Evolutionary conservation across 1,284 basidiomycete genomes (phyloP).

Genomic region (Waitea zeae): DNA sequence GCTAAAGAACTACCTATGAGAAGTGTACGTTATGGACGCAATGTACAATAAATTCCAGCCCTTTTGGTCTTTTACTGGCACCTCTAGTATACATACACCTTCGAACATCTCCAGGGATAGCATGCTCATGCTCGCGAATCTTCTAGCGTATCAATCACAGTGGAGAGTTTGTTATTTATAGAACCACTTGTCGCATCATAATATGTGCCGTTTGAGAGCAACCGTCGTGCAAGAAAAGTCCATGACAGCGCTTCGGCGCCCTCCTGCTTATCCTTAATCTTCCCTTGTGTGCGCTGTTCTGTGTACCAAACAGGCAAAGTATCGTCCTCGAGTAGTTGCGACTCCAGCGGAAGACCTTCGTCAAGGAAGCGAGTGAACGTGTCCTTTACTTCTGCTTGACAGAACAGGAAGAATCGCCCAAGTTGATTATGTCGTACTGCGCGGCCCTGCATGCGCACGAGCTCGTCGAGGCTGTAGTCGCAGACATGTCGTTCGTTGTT

Average conservation of each 20-base stretch:
- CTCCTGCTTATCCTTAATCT: conserved; percentile 42
- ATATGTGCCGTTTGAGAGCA: conserved; percentile 73
- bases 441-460: conserved; percentile 84
- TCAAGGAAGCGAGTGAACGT: conserved; percentile 69
- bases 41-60: too few relatives aligned
- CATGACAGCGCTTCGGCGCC: conserved; percentile 64
- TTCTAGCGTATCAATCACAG: conserved; percentile 49
- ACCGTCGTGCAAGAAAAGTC: conserved; percentile 63
- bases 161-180: conserved; percentile 41
- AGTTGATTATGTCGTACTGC: conserved; percentile 47
- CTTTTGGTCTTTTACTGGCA: too few relatives aligned
- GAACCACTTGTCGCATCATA: conserved; percentile 42
- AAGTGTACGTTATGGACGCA: conserved; percentile 1
- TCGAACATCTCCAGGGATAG: neutral
- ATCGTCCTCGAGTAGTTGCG: conserved; percentile 41
- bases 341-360: conserved; percentile 83
- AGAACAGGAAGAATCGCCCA: conserved; percentile 75
- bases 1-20: conserved; percentile 54
- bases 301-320: conserved; percentile 36
- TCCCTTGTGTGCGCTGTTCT: conserved; percentile 18
- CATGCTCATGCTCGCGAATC: conserved; percentile 7
- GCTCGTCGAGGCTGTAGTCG: conserved; percentile 69
- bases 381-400: conserved; percentile 69
- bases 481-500: conserved; percentile 12
- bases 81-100: neutral